Evolutionary conservation across 495 filamentous ascomycete genomes (phyloP), one percentile per base, ranked within the genome.

Genomic region (Lasiosphaeria miniovina): DNA sequence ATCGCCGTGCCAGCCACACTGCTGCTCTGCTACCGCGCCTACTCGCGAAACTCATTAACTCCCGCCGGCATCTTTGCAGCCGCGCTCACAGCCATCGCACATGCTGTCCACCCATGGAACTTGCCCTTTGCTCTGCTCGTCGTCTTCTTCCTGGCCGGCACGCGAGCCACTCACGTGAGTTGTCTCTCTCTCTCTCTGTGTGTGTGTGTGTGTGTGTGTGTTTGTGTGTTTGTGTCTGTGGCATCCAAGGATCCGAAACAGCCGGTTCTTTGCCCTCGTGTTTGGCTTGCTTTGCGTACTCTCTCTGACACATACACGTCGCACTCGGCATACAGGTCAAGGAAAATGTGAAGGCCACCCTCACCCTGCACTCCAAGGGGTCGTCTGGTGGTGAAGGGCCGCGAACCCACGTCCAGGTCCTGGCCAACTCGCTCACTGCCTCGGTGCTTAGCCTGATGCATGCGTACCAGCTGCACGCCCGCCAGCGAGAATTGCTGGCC

Each of bases 61-160:
- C 86, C 88, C 0, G 74, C 80, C 36, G 91, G 90, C 48, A 81
- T 93, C 60, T 66, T 86, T 9, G 79, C 82, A 24, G 91, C 92
- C 11, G 74, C 73, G 31, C 60, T 87, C 36, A 95, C 95, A 7
- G 93, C 90, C 8, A 70, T 80, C 55, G 82, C 86, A 4, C 94
- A 98, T 72, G 90, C 92, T 9, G 64, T 90, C 24, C 94, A 98
- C 73, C 93, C 94, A 8, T 96, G 90, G 90, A 88, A 87, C 56
- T 75, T 91, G n/a, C 92, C 90, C 3, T 95, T 96, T 71, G 80
- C 82, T 31, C 80, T 97, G 10, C 81, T 98, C 3, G 80, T 79
- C 45, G 84, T 93, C 15, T 98, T 98, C 78, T 97, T 96, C 77
- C 75, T 93, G 3, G 85, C 87, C 0, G 95, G 90, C 0, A 96